Conservation (phyloP, 352 stramenopile genomes). For the Phytophthora nicotianae region DNA sequence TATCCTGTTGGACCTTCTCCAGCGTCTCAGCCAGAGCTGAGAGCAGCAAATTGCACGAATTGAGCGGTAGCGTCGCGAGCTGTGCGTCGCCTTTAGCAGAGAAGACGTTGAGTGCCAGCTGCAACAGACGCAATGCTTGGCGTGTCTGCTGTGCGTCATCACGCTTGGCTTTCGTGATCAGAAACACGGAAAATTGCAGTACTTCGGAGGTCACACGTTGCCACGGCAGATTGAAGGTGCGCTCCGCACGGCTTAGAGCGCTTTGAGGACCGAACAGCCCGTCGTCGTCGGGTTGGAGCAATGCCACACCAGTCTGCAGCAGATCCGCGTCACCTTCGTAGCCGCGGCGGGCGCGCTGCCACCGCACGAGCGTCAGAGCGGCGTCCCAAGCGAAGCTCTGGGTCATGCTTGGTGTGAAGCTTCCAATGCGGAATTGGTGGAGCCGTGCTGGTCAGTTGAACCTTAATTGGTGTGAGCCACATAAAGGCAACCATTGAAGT, state of each 20-base stretch:
- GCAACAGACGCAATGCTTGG: slow-evolving; percentile 58
- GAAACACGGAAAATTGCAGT: slow-evolving; percentile 72
- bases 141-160: slow-evolving; percentile 46
- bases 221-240: slow-evolving; percentile 62
- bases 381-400: slow-evolving; percentile 42
- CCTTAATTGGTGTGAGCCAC: not conserved
- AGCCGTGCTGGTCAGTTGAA: slow-evolving; percentile 1
- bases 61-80: slow-evolving; percentile 54
- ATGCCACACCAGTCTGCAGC: slow-evolving; percentile 37
- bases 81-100: slow-evolving; percentile 39
- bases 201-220: slow-evolving; percentile 61
- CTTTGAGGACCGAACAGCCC: slow-evolving; percentile 20
- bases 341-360: slow-evolving; percentile 59
- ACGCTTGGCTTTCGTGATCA: slow-evolving; percentile 59
- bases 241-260: slow-evolving; percentile 39
- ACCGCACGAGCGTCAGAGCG: slow-evolving; percentile 68
- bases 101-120: slow-evolving; percentile 54
- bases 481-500: slow-evolving; percentile 17
- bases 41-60: slow-evolving; percentile 81
- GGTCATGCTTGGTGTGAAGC: slow-evolving; percentile 14
- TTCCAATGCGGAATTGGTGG: slow-evolving; percentile 21
- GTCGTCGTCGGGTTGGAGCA: slow-evolving; percentile 36
- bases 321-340: slow-evolving; percentile 58
- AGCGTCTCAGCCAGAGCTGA: slow-evolving; percentile 65
- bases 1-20: slow-evolving; percentile 34